phyloP scores from a whole-genome alignment of 2,329 filamentous ascomycete species.

The Endoconidiophora polonica region DNA sequence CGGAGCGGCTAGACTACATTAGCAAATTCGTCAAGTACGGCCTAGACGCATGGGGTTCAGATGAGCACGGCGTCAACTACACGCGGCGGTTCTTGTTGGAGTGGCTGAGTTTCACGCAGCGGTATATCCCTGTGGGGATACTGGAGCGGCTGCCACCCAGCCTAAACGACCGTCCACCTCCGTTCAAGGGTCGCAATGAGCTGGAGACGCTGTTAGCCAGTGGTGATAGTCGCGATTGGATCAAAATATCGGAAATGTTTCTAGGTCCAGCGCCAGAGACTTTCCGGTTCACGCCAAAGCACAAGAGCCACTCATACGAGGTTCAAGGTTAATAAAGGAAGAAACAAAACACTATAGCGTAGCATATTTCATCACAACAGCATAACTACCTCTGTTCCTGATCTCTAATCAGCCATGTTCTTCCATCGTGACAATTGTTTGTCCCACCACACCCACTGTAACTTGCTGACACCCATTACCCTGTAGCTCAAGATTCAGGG shows the following conservation, averaged over 20 bases:
- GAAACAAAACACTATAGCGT: neutral
- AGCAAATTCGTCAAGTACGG: slow-evolving; percentile 85
- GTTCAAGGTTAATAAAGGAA: slow-evolving; percentile 35
- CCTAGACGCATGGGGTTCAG: slow-evolving; percentile 85
- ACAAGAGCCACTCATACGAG: slow-evolving; percentile 87
- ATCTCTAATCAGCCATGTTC: neutral
- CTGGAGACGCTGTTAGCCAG: slow-evolving; percentile 87
- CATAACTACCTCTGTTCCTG: too few species aligned
- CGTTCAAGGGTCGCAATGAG: slow-evolving; percentile 70
- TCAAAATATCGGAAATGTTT: slow-evolving; percentile 99
- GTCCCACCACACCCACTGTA: neutral
- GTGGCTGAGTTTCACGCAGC: slow-evolving; percentile 83
- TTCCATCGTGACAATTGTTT: neutral
- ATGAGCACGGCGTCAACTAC: slow-evolving; percentile 82
- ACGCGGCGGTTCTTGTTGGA: slow-evolving; percentile 87
- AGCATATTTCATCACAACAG: neutral
- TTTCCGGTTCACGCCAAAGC: slow-evolving; percentile 93
- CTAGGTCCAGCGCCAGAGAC: slow-evolving; percentile 75
- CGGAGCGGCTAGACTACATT: slow-evolving; percentile 69
- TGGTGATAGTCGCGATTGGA: slow-evolving; percentile 90
- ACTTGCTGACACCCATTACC: neutral
- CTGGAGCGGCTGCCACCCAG: slow-evolving; percentile 76
- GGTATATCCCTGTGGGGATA: slow-evolving; percentile 81
- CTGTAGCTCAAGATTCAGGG: too few species aligned
- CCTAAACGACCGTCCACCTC: slow-evolving; percentile 77